Conservation (phyloP, 306 rosid genomes). For the Cicer judaicum region DNA sequence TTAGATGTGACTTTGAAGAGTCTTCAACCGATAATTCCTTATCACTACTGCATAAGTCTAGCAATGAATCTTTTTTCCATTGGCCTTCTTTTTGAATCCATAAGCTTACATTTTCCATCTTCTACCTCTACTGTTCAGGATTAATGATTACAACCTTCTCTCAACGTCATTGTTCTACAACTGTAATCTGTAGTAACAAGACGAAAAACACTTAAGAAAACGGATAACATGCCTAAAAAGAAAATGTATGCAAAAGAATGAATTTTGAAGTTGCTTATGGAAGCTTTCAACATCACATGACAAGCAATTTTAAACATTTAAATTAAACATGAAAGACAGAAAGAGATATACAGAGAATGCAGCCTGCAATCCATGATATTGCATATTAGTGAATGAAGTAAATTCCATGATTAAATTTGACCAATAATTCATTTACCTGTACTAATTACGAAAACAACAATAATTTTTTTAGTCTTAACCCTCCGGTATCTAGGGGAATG, state of each 20-base stretch:
- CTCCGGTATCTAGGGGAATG: too few relatives aligned
- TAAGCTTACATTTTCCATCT: slow-evolving; percentile 63
- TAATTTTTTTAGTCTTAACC: not conserved
- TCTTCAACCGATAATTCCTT: slow-evolving; percentile 58
- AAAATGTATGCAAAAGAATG: slow-evolving; percentile 16
- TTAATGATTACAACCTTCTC: slow-evolving; percentile 41
- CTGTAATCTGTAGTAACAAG: slow-evolving; percentile 23
- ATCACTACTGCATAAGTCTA: slow-evolving; percentile 50
- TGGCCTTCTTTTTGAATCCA: slow-evolving; percentile 51
- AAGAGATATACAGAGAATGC: not conserved
- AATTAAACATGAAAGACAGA: slow-evolving; percentile 8
- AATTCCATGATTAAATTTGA: slow-evolving; percentile 16
- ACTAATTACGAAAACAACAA: slow-evolving; percentile 15
- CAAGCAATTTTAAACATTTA: not conserved
- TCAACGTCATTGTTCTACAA: slow-evolving; percentile 45
- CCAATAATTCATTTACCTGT: not conserved
- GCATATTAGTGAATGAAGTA: slow-evolving; percentile 14
- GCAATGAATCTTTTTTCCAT: slow-evolving; percentile 50
- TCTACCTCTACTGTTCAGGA: slow-evolving; percentile 48
- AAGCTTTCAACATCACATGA: slow-evolving; percentile 6
- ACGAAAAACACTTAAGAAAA: not conserved
- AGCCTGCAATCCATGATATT: slow-evolving; percentile 7
- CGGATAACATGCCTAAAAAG: slow-evolving; percentile 5
- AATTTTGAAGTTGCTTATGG: slow-evolving; percentile 32
- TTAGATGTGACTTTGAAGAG: slow-evolving; percentile 55